A percentile compares a stretch with the other conserved stretches of the same genome.
Evolutionary conservation across 2,329 filamentous ascomycete species (phyloP).

Genomic region (Tolypocladium album): DNA sequence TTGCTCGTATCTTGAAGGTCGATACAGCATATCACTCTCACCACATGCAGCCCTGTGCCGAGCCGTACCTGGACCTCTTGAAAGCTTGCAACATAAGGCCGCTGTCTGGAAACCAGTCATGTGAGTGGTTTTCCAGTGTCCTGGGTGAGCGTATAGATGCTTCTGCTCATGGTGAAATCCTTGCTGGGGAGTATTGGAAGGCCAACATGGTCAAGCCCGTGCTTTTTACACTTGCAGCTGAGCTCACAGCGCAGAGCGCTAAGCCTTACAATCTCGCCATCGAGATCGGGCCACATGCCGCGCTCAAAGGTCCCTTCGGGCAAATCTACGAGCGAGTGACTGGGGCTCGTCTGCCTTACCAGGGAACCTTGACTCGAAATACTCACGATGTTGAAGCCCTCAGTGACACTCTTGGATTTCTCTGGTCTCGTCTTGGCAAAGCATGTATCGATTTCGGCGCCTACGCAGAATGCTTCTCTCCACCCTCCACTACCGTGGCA

Average conservation of each 20-base stretch:
- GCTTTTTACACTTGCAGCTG: constrained; percentile 8
- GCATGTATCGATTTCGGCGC: neutral
- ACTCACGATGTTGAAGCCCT: constrained; percentile 6
- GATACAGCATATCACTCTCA: constrained; percentile 30
- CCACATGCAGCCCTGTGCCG: constrained; percentile 19
- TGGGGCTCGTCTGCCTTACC: constrained; percentile 10
- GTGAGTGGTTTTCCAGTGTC: constrained; percentile 3
- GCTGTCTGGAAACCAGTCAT: neutral
- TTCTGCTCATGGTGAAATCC: neutral
- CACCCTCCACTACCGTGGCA: neutral
- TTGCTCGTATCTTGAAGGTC: constrained; percentile 20
- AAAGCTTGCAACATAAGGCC: neutral
- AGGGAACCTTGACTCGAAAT: constrained; percentile 10
- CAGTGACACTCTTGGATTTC: constrained; percentile 6
- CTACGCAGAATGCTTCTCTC: neutral
- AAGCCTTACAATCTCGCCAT: constrained; percentile 10
- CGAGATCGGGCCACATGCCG: constrained; percentile 26
- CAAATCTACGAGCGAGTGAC: constrained; percentile 16
- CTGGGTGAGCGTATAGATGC: constrained; percentile 3
- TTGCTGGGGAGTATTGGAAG: constrained; percentile 4
- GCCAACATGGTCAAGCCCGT: constrained; percentile 9
- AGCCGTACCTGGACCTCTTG: constrained; percentile 5
- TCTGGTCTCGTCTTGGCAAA: neutral
- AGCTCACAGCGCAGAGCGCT: constrained; percentile 5
- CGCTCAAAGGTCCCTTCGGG: constrained; percentile 26